phyloP scores from a whole-genome alignment of 2,329 filamentous ascomycete genomes.

The Fusarium sacchari region DNA sequence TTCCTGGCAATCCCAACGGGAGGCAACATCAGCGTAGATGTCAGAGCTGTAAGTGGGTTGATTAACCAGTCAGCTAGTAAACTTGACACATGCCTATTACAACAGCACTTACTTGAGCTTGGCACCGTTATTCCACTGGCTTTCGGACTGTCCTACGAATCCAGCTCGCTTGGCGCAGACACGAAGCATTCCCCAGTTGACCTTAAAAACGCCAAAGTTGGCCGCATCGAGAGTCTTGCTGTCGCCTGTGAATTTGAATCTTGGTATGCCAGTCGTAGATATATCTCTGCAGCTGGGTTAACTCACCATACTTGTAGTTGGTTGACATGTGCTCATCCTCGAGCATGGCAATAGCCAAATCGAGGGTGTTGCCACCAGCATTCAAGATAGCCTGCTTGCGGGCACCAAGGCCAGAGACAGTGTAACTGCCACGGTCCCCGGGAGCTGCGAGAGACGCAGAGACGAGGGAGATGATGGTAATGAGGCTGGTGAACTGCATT shows the following conservation, averaged over 20 bases:
- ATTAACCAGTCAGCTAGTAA: neutral
- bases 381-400: neutral
- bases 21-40: neutral
- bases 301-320: neutral
- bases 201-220: neutral
- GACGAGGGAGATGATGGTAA: neutral
- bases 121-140: neutral
- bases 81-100: neutral
- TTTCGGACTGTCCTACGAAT: neutral
- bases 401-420: neutral
- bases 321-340: neutral
- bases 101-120: neutral
- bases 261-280: neutral
- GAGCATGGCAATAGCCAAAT: neutral
- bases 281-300: accelerated
- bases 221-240: neutral
- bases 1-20: neutral
- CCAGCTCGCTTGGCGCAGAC: neutral
- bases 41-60: neutral
- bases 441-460: neutral
- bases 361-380: neutral
- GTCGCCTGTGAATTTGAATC: accelerated
- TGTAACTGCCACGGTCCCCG: neutral
- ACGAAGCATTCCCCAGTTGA: neutral
- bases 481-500: no score